Evolutionary conservation across 1,284 basidiomycete species (phyloP).

Genomic region (Leucoagaricus sp.): DNA sequence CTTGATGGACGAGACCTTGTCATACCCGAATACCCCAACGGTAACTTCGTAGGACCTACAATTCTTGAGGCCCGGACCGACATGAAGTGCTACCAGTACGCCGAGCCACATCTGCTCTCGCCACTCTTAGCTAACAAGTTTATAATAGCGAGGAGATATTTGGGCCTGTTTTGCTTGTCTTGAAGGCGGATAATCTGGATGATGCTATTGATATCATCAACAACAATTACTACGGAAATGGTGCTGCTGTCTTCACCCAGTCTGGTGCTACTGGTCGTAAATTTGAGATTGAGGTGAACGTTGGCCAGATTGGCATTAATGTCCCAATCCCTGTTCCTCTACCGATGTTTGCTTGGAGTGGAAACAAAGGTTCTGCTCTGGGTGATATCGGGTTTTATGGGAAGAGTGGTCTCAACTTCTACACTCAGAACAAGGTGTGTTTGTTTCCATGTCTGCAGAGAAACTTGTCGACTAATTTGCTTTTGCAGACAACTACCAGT

Average conservation of each 20-base stretch:
- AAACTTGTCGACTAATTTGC: neutral
- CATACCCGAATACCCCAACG: slow-evolving; percentile 81
- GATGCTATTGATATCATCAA: slow-evolving; percentile 93
- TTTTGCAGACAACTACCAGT: slow-evolving; percentile 71
- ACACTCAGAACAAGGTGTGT: slow-evolving; percentile 83
- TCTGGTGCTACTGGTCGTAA: slow-evolving; percentile 95
- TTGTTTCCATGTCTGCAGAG: slow-evolving; percentile 3
- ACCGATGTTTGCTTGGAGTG: slow-evolving; percentile 91
- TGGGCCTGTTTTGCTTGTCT: slow-evolving; percentile 85
- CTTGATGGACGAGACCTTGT: slow-evolving; percentile 82
- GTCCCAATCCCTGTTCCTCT: slow-evolving; percentile 89
- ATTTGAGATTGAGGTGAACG: slow-evolving; percentile 88
- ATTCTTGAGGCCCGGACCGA: slow-evolving; percentile 81
- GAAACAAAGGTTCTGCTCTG: slow-evolving; percentile 66
- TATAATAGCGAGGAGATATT: slow-evolving; percentile 90
- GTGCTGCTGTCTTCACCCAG: slow-evolving; percentile 96
- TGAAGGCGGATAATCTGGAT: slow-evolving; percentile 86
- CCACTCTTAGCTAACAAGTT: slow-evolving; percentile 6
- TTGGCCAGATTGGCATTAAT: slow-evolving; percentile 94
- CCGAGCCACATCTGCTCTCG: neutral
- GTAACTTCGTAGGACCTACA: slow-evolving; percentile 96
- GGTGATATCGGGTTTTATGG: slow-evolving; percentile 32
- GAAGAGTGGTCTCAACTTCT: slow-evolving; percentile 81
- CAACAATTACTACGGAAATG: slow-evolving; percentile 89
- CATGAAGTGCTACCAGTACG: slow-evolving; percentile 88